phyloP scores from a whole-genome alignment of 768 basidiomycete genomes.

The Obba rivulosa region DNA sequence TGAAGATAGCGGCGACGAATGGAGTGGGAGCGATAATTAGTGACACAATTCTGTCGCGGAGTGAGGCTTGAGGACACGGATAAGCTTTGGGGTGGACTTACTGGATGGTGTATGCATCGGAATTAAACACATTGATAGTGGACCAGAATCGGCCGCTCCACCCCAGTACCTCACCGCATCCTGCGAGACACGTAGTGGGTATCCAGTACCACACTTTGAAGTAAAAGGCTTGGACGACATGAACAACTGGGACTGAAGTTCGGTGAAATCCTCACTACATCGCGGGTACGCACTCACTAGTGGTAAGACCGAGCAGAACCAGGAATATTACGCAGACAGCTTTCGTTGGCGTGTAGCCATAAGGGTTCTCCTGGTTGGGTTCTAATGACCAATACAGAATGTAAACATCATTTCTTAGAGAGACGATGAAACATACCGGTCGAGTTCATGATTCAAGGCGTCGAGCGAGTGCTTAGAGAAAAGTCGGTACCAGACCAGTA shows the following conservation, averaged over 20 bases:
- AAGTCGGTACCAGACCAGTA: no score
- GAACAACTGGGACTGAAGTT: constrained; percentile 14
- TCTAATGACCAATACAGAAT: background rate
- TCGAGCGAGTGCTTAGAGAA: no score
- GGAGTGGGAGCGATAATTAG: constrained; percentile 55
- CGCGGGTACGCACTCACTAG: constrained; percentile 7
- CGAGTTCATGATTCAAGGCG: background rate
- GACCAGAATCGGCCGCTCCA: constrained; percentile 34
- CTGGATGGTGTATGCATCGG: constrained; percentile 37
- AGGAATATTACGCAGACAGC: constrained; percentile 9
- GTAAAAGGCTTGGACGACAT: constrained; percentile 23
- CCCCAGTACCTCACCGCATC: constrained; percentile 30
- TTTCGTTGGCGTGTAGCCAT: constrained; percentile 8
- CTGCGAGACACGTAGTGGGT: constrained; percentile 26
- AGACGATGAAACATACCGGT: background rate
- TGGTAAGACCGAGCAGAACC: constrained; percentile 12
- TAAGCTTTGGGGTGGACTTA: constrained; percentile 7
- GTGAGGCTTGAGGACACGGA: background rate
- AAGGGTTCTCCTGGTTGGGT: background rate
- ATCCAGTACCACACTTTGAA: constrained; percentile 30
- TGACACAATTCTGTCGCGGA: constrained; percentile 33
- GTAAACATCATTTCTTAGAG: no score
- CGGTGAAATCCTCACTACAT: background rate
- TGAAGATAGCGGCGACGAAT: constrained; percentile 50
- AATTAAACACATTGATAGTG: constrained; percentile 17